Percentiles rank a stretch among this genome's conserved stretches.
phyloP scores from a whole-genome alignment of 192 early-diverging fungal genomes.

The Coemansia sp. region DNA sequence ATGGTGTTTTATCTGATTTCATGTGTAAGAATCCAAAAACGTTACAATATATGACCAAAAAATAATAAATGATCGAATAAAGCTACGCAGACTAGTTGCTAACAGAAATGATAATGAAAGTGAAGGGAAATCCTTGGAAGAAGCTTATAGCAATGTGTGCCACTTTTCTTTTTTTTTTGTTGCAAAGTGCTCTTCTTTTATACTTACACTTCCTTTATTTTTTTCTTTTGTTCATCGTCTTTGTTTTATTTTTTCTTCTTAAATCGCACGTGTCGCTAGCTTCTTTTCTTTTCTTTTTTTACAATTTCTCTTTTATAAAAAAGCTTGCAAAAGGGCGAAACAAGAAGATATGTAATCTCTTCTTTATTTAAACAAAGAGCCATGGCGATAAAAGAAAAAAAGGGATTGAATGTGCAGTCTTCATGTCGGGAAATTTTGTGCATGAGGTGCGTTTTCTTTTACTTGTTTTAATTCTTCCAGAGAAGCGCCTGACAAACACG shows the following conservation, averaged over 20 bases:
- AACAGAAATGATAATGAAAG: background rate
- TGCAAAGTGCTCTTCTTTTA: background rate
- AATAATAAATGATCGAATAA: too few species aligned
- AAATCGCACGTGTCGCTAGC: background rate
- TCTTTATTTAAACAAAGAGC: conserved; percentile 1
- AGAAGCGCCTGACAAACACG: too few species aligned
- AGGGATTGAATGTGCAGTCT: background rate
- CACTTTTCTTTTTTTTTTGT: background rate
- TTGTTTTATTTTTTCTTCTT: background rate
- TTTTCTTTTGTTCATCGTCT: background rate
- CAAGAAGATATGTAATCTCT: background rate
- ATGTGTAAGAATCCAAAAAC: background rate
- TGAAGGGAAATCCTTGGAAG: background rate
- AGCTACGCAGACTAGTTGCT: too few species aligned
- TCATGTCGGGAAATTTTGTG: background rate
- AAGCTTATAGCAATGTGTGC: background rate
- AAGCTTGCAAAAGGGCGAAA: background rate
- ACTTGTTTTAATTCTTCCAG: background rate
- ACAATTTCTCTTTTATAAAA: background rate
- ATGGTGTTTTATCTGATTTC: background rate
- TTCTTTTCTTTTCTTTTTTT: background rate
- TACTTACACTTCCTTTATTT: background rate
- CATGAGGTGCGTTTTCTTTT: background rate
- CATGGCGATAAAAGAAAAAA: background rate
- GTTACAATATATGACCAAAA: background rate